Evolutionary conservation across 495 filamentous ascomycete genomes (phyloP), one percentile per base, ranked within the genome.

Genomic region (Massariosphaeria phaeospora): DNA sequence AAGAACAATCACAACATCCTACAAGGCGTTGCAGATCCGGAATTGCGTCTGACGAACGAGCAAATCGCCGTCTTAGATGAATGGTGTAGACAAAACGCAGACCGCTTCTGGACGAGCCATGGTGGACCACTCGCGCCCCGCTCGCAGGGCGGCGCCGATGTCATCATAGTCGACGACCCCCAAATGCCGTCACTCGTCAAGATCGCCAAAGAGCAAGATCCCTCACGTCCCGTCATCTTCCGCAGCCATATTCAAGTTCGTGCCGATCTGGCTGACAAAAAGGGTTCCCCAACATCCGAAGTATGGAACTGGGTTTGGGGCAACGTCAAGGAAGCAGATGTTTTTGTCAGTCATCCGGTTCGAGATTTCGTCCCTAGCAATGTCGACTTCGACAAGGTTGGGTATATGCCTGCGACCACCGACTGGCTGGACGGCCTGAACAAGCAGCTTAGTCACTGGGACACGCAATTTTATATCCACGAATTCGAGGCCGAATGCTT

Each of bases 1-100:
- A 95, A 95, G 70, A 90, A 83, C 41, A 86, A 89, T 60, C 89
- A 95, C 76, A 95, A 95, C 66, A 93, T 93, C 62, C 81, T 95
- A 2, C 89, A 95, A 73, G 89, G 89, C 17, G 87, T 91, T 21
- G 79, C 81, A 26, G 70, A 75, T 23, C 79, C 80, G 0, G 74
- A 76, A 1, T 78, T 86, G 46, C 78, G 81, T 9, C 73, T 93
- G 15, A 78, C 72, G 3, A 55, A 68, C 8, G 77, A 84, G 5
- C 79, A 88, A 48, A 80, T 82, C 58, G 67, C 74, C 25, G 66
- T 73, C 9, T 75, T 93, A 27, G 73, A 72, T 8, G 80, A 84
- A 15, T 95, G 89, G 89, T 82, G 88, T 51, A 71, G 75, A n/a
- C 79, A 84, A 17, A 93, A 91, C 65, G 84, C 87, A 1, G 75